Percentiles rank a stretch among this genome's conserved stretches.
These are phyloP conservation scores for Glycyrrhiza uralensis DNA, from an alignment of 306 rosid genomes.

Conservation along the genomic window DNA sequence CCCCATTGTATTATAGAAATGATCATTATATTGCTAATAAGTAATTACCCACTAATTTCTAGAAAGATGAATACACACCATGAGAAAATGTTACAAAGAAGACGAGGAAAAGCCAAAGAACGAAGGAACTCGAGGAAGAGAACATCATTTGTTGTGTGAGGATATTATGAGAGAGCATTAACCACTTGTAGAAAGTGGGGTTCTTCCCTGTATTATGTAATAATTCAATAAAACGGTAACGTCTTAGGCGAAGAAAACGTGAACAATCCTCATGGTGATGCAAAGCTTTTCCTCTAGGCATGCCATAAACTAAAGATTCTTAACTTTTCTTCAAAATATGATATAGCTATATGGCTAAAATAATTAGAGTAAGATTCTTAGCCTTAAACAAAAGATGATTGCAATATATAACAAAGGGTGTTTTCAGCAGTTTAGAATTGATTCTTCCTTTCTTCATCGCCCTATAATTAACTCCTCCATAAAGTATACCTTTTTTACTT, in stretches of 20 bases:
- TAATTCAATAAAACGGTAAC: constrained; percentile 44
- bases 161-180: constrained; percentile 32
- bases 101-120: constrained; percentile 44
- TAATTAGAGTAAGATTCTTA: constrained; percentile 54
- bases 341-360: neutral
- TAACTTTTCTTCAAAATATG: constrained; percentile 29
- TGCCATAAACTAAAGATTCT: constrained; percentile 46
- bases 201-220: constrained; percentile 38
- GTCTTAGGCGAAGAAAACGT: constrained; percentile 12
- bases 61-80: constrained; percentile 40
- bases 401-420: constrained; percentile 16
- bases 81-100: constrained; percentile 40
- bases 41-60: neutral
- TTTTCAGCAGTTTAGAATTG: constrained; percentile 46
- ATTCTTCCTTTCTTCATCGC: constrained; percentile 66
- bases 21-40: neutral
- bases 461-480: constrained; percentile 49
- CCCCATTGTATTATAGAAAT: neutral
- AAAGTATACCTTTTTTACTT: constrained; percentile 46
- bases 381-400: constrained; percentile 49
- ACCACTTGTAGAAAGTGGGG: constrained; percentile 35
- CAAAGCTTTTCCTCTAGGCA: constrained; percentile 61
- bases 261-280: constrained; percentile 26
- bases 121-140: constrained; percentile 28
- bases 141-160: constrained; percentile 37